Conservation (phyloP, 129 eudicot genomes). For the Flaveria trinervia region DNA sequence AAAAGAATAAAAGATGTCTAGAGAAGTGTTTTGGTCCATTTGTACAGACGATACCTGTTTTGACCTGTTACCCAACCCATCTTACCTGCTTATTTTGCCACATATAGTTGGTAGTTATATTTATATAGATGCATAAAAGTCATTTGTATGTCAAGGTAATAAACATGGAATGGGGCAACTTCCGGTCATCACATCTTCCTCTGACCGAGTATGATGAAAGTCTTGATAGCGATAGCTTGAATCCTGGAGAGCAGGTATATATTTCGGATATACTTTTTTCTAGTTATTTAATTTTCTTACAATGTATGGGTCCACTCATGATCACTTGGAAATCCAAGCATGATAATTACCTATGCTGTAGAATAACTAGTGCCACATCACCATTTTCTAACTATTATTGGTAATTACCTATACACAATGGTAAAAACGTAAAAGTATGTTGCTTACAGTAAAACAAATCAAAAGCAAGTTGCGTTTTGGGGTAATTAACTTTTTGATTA, state of each 20-base stretch:
- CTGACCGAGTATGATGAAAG: constrained; percentile 69
- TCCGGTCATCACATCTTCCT: constrained; percentile 84
- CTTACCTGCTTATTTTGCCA: not conserved
- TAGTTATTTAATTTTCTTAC: not conserved
- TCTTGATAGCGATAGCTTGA: constrained; percentile 75
- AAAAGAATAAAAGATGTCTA: not conserved
- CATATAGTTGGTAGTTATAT: not conserved
- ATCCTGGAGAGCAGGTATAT: constrained; percentile 90
- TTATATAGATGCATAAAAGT: not conserved
- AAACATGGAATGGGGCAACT: constrained; percentile 97
- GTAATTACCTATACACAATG: not conserved
- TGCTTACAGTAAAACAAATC: not conserved
- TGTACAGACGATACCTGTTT: not conserved
- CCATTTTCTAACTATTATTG: not conserved
- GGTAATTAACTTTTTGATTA: not conserved
- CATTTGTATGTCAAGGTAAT: constrained; percentile 54
- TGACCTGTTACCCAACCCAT: not conserved
- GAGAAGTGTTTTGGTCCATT: not conserved
- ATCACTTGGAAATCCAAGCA: not conserved
- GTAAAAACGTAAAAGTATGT: not conserved
- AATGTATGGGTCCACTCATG: not conserved
- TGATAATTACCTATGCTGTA: not conserved
- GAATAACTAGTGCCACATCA: not conserved
- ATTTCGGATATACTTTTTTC: not conserved
- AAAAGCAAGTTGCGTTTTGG: not conserved